Base-by-base conservation (phyloP, 2,329 filamentous ascomycete species). In the Epichloe uncinata region DNA sequence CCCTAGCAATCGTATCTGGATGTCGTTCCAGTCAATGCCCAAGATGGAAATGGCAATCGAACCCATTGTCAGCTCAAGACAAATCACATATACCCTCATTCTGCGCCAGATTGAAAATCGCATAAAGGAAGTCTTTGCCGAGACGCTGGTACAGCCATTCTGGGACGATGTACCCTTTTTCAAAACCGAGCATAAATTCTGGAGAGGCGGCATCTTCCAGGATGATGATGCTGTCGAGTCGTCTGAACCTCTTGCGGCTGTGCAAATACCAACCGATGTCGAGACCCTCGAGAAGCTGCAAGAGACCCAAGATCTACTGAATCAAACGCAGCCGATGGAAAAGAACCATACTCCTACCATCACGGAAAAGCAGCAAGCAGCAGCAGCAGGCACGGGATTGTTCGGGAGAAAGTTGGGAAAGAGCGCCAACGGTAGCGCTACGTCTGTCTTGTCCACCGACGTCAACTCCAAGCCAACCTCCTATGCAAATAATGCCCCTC, bases 141-240 rank as follows among this genome's bases (percentile, higher is more conserved):
- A 98, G 68, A 95, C 89, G 1, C 66, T 97, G 18, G 93, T 98
- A 2, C 73, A 84, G 50, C 93, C 93, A 0, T 95, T 95, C 62
- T 98, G 93, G 91, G 93, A 98, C 56, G 93, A 98, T 63, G 77
- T 88, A 22, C 89, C 93, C 0, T 97, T 98, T 65, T 84, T 88
- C 62, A 81, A 85, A 58, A 97, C 89, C 0, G 75, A 82, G 50
- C 73, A 79, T 50, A 88, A 95, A 63, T 69, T 72, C 18, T 89
- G 87, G 74, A 78, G 93, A 57, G 93, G 91, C 11, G 93, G 93
- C 0, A 85, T 97, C 18, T 98, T 81, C 60, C 73, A 77, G 34
- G 73, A 74, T 30, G 78, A 81, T 44, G 70, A 75, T 53, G 69
- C 66, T 2, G 69, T 74, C 2, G 64, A 60, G 34, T 49, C 58